Evolutionary conservation across 495 filamentous ascomycete genomes (phyloP).

Genomic region (Podospora fimiseda): DNA sequence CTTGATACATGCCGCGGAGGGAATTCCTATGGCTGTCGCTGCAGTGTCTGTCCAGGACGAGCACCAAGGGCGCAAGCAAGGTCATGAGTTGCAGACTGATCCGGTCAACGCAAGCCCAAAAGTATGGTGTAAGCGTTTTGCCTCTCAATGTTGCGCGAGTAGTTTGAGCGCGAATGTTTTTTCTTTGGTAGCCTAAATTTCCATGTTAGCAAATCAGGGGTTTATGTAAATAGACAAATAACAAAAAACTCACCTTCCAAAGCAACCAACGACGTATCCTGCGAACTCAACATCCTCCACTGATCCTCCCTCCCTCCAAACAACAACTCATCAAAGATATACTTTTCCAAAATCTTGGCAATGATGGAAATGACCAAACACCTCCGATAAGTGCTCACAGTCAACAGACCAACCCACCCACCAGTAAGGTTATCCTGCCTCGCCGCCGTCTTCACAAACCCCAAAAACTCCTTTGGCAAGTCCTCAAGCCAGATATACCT

Average conservation of each 20-base stretch:
- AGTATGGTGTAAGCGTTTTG: conserved; percentile 29
- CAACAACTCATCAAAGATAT: conserved; percentile 38
- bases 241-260: conserved; percentile 33
- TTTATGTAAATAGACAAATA: too few relatives aligned
- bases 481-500: conserved; percentile 11
- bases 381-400: conserved; percentile 25
- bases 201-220: not conserved
- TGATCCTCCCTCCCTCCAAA: conserved; percentile 33
- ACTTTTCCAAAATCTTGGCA: conserved; percentile 34
- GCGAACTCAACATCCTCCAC: conserved; percentile 26
- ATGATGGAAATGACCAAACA: conserved; percentile 39
- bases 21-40: not conserved
- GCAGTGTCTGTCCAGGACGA: conserved; percentile 28
- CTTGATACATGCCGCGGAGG: conserved; percentile 32
- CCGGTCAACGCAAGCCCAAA: conserved; percentile 37
- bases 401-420: conserved; percentile 38
- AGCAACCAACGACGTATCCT: conserved; percentile 27
- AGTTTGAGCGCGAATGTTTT: conserved; percentile 25
- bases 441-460: conserved; percentile 31
- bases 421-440: conserved; percentile 30
- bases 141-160: conserved; percentile 23
- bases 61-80: conserved; percentile 37
- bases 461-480: conserved; percentile 25
- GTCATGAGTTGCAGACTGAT: conserved; percentile 34
- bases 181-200: conserved; percentile 41